Percentiles rank a stretch among this genome's conserved stretches.
These are phyloP conservation scores for Whalleya microplaca DNA, from an alignment of 2,329 filamentous ascomycete species.

Conservation along the genomic window DNA sequence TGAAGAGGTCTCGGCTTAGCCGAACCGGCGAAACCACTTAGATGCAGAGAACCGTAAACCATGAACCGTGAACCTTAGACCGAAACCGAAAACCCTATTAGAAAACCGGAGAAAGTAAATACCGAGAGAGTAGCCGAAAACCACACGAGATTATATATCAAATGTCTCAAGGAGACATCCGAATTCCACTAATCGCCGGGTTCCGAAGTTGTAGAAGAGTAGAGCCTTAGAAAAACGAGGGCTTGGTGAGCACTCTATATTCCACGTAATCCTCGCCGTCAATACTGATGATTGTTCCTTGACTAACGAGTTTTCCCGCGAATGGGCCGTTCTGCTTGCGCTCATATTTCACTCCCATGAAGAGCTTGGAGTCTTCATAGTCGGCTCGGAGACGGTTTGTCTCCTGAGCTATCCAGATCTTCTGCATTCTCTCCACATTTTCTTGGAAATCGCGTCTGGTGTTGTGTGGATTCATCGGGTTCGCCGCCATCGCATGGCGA, in stretches of 20 bases:
- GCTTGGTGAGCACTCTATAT: conserved; percentile 67
- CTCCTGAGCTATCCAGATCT: conserved; percentile 60
- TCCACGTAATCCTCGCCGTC: conserved; percentile 71
- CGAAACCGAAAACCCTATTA: neutral
- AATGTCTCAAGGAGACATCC: neutral
- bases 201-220: neutral
- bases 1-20: neutral
- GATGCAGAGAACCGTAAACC: neutral
- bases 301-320: conserved; percentile 64
- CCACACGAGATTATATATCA: neutral
- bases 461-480: conserved; percentile 15
- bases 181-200: neutral
- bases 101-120: neutral
- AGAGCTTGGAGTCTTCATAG: conserved; percentile 57
- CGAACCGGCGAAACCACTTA: neutral
- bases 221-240: conserved; percentile 56
- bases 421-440: conserved; percentile 56
- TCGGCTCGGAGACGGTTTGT: conserved; percentile 37
- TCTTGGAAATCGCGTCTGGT: conserved; percentile 48
- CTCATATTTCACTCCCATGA: conserved; percentile 65
- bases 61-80: neutral
- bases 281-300: conserved; percentile 64
- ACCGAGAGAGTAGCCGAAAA: neutral
- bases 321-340: conserved; percentile 64
- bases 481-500: conserved; percentile 40